phyloP scores from a whole-genome alignment of 1,284 basidiomycete species.

The Inonotus obliquus region DNA sequence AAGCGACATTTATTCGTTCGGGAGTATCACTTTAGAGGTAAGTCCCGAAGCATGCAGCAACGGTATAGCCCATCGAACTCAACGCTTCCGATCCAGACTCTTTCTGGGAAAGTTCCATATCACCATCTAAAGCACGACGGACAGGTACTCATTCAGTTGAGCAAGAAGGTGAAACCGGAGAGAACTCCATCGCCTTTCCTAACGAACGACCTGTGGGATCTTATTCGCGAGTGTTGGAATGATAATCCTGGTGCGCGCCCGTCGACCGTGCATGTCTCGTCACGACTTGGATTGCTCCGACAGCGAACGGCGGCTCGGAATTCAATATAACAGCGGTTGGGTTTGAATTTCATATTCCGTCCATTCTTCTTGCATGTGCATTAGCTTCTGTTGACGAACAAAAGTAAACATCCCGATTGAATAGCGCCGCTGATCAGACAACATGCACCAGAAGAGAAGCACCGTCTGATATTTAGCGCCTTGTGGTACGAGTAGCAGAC shows the following conservation, averaged over 20 bases:
- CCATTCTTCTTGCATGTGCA: neutral
- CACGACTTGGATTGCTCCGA: neutral
- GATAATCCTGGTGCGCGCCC: constrained; percentile 21
- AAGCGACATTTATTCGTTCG: constrained; percentile 29
- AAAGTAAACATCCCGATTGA: neutral
- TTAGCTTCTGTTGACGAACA: neutral
- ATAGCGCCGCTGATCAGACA: neutral
- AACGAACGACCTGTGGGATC: constrained; percentile 35
- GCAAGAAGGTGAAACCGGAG: constrained; percentile 35
- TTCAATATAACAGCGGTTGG: neutral
- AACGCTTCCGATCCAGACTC: constrained; percentile 32
- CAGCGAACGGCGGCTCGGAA: constrained; percentile 2
- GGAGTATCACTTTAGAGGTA: constrained; percentile 27
- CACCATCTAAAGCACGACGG: constrained; percentile 34
- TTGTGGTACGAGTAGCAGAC: neutral
- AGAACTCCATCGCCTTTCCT: constrained; percentile 36
- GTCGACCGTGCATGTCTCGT: neutral
- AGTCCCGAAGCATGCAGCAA: neutral
- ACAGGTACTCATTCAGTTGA: constrained; percentile 38
- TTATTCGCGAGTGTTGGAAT: constrained; percentile 37
- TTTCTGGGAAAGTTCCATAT: constrained; percentile 33
- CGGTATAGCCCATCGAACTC: neutral
- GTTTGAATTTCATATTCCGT: neutral
- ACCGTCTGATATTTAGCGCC: neutral
- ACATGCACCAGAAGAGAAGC: neutral